Conservation (phyloP, 495 filamentous ascomycete species). For the Ramalina peruviana region DNA sequence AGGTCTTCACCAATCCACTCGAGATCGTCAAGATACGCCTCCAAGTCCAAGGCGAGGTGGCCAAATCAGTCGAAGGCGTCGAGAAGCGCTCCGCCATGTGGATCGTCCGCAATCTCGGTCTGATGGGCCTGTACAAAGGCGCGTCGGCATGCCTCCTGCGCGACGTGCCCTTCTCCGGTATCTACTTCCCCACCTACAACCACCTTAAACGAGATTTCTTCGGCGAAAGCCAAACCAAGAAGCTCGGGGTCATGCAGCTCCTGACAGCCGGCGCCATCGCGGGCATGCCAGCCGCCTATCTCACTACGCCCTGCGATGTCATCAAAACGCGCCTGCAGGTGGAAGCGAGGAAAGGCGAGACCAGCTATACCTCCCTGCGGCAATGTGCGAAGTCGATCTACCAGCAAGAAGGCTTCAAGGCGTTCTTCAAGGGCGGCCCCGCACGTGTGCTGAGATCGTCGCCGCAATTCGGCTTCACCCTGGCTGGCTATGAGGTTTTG, state of each 20-base stretch:
- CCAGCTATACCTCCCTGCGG: constrained; percentile 68
- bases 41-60: constrained; percentile 91
- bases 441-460: constrained; percentile 88
- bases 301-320: constrained; percentile 95
- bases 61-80: constrained; percentile 67
- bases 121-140: constrained; percentile 94
- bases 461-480: constrained; percentile 94
- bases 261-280: constrained; percentile 91
- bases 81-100: constrained; percentile 86
- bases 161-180: constrained; percentile 93
- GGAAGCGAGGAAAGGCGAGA: constrained; percentile 90
- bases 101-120: constrained; percentile 90
- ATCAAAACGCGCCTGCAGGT: constrained; percentile 98
- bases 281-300: constrained; percentile 95
- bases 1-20: constrained; percentile 94
- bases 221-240: constrained; percentile 78
- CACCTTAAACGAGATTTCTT: constrained; percentile 91
- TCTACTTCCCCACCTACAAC: constrained; percentile 95
- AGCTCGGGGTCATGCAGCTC: constrained; percentile 83
- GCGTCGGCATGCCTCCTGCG: constrained; percentile 91
- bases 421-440: constrained; percentile 97
- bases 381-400: constrained; percentile 73
- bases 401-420: constrained; percentile 82
- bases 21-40: constrained; percentile 99
- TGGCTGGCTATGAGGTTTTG: constrained; percentile 86